These are phyloP conservation scores for Fusarium metavorans DNA, from an alignment of 2,329 filamentous ascomycete species.

Conservation along the genomic window DNA sequence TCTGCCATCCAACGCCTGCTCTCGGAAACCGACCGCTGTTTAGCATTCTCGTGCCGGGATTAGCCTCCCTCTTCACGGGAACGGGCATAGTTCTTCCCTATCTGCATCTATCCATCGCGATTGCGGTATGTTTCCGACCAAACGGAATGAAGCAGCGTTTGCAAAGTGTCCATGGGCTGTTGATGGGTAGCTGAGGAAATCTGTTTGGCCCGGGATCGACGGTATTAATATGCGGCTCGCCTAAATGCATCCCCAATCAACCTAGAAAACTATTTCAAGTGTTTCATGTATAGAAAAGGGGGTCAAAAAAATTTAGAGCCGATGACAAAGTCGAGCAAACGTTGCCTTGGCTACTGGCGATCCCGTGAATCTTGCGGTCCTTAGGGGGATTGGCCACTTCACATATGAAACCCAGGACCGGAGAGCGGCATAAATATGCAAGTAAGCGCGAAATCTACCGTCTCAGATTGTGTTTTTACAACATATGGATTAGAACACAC, in stretches of 20 bases:
- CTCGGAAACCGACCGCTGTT: background rate
- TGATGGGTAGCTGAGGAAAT: background rate
- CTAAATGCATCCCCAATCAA: background rate
- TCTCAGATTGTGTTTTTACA: conserved; percentile 57
- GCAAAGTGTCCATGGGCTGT: background rate
- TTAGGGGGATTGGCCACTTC: conserved; percentile 60
- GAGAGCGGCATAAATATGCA: conserved; percentile 47
- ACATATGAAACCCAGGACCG: conserved; percentile 43
- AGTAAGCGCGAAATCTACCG: conserved; percentile 56
- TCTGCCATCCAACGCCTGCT: background rate
- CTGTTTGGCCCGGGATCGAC: background rate
- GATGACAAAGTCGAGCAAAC: conserved; percentile 47
- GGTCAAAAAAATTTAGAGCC: conserved; percentile 49
- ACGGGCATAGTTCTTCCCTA: no score
- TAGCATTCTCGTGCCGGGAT: no score
- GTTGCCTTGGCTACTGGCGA: conserved; percentile 52
- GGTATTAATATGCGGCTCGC: background rate
- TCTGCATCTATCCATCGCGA: no score
- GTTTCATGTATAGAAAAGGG: conserved; percentile 46
- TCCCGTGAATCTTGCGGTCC: conserved; percentile 47
- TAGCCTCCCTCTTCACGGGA: no score
- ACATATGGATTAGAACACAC: conserved; percentile 50
- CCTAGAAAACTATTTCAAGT: background rate
- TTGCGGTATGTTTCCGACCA: background rate
- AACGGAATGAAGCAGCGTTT: background rate